Conservation (phyloP, 441 rosid genomes). For the Populus hybrid region DNA sequence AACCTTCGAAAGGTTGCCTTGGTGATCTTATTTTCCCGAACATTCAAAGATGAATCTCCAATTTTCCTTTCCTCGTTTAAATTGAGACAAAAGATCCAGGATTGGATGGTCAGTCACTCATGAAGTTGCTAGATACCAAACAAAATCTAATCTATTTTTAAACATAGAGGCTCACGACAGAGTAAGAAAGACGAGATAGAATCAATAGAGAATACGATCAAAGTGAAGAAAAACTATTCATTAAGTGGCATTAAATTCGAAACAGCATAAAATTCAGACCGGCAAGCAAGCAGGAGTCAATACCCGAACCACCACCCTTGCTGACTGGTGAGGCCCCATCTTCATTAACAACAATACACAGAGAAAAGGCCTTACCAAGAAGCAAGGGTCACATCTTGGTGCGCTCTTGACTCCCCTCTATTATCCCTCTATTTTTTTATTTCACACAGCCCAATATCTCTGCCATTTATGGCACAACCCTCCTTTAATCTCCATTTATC, state of each 20-base stretch:
- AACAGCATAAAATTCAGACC: conserved; percentile 18
- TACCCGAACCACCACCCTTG: conserved; percentile 95
- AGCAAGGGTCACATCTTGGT: conserved; percentile 54
- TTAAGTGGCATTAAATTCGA: conserved; percentile 24
- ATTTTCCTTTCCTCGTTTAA: too few species aligned
- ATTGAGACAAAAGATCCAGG: too few species aligned
- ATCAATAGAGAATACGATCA: background rate
- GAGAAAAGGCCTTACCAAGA: conserved; percentile 23
- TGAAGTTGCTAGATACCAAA: too few species aligned
- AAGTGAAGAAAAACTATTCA: background rate
- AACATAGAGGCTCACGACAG: too few species aligned
- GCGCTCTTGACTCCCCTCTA: conserved; percentile 86
- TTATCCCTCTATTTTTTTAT: background rate
- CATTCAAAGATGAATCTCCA: too few species aligned
- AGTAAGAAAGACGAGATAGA: background rate
- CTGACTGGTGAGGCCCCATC: conserved; percentile 25
- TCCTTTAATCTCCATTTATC: background rate
- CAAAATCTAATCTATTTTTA: too few species aligned
- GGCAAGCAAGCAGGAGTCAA: conserved; percentile 72
- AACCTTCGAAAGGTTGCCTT: too few species aligned
- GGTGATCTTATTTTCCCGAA: too few species aligned
- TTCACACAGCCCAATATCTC: background rate
- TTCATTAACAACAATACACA: too few species aligned
- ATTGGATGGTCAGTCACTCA: too few species aligned
- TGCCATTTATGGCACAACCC: background rate